Base-by-base conservation (phyloP, 2,329 filamentous ascomycete species). In the Cladophialophora bantiana region DNA sequence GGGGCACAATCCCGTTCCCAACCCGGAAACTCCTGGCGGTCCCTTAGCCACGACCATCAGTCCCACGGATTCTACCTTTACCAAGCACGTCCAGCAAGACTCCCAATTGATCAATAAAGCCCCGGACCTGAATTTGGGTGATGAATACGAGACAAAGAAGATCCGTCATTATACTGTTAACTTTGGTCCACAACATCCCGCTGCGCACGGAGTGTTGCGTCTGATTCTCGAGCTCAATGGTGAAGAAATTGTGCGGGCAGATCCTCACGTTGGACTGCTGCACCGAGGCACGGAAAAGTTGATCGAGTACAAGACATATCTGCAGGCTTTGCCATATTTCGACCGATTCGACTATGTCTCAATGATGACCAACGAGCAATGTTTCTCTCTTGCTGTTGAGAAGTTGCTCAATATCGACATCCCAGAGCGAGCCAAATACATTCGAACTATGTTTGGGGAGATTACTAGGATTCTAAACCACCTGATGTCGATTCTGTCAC, bases 301-400 rank as follows among this genome's bases (percentile, higher is more conserved):
- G 83, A 98, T 98, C 82, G 95, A 99, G 86, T 99, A 99, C 88
- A 97, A 97, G 87, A 97, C 94, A 74, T 99, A 99, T 78, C 87
- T 98, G 77, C 95, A 99, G 85, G 95, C 95, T 65, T 85, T 99
- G 77, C 95, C 95, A 64, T 99, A 99, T 85, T 99, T 99, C 79
- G 95, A 99, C 83, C 93, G 95, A 74, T 86, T 99, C 80, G 95
- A 99, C 82, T 99, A 99, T 81, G 94, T 97, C 74, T 97, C 93
- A 76, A 99, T 99, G 96, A 99, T 99, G 95, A 99, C 95, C 76
- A 99, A 99, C 82, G 95, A 99, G 86, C 95, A 99, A 83, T 97
- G 93, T 78, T 99, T 93, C 82, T 89, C 93, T 42, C 86, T 99
- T 72, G 95, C 93, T 20, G 94, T 98, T 64, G 95, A 99, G 87